Evolutionary conservation across 2,329 filamentous ascomycete species (phyloP).

Genomic region (Penicillium psychrosexuale): DNA sequence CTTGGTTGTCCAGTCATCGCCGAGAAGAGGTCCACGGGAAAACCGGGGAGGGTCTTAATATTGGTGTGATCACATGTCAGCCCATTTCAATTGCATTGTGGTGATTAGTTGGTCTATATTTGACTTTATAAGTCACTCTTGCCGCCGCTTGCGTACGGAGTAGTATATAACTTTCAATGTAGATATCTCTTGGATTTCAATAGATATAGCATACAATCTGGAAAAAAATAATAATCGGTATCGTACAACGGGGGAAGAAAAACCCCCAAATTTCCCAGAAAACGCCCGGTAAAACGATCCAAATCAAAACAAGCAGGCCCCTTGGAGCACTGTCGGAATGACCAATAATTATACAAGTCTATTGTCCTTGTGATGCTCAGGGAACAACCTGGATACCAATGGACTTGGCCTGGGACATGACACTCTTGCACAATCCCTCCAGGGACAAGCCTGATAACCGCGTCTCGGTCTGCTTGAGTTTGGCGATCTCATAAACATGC

Average conservation of each 20-base stretch:
- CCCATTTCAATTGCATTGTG: neutral
- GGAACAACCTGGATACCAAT: slow-evolving; percentile 70
- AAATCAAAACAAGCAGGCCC: slow-evolving; percentile 4
- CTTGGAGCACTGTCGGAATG: neutral
- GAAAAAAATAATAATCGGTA: slow-evolving; percentile 13
- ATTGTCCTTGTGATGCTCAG: slow-evolving; percentile 35
- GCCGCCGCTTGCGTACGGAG: too few relatives aligned
- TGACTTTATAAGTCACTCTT: neutral
- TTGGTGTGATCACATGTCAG: neutral
- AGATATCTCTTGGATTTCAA: slow-evolving; percentile 12
- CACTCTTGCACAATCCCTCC: slow-evolving; percentile 67
- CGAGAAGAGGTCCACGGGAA: neutral
- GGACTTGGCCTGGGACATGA: slow-evolving; percentile 72
- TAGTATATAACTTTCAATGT: neutral
- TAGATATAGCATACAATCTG: slow-evolving; percentile 26
- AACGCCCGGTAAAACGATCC: slow-evolving; percentile 24
- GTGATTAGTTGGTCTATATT: neutral
- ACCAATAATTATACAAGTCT: slow-evolving; percentile 8
- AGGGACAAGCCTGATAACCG: slow-evolving; percentile 69
- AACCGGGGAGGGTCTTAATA: neutral
- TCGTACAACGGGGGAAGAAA: slow-evolving; percentile 16
- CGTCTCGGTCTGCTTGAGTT: slow-evolving; percentile 82
- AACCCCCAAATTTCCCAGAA: slow-evolving; percentile 13
- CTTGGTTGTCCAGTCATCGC: neutral
- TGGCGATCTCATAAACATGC: slow-evolving; percentile 96